These are phyloP conservation scores for Secale cereale DNA, from an alignment of 176 grass and related monocot species.

Conservation along the genomic window DNA sequence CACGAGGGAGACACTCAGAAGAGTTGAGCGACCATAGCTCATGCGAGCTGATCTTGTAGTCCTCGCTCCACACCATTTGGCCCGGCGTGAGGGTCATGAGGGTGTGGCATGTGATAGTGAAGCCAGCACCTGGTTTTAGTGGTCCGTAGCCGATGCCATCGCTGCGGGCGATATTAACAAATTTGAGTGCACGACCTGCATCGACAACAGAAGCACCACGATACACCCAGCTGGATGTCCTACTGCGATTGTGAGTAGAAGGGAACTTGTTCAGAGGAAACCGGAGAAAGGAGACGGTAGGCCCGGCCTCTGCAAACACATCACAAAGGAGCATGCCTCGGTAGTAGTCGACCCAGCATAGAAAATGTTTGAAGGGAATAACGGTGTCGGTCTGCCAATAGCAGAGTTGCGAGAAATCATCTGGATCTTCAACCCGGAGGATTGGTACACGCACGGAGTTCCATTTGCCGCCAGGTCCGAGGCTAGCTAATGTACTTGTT, in stretches of 20 bases:
- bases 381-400: no score
- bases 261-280: neutral
- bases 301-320: neutral
- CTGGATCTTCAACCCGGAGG: no score
- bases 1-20: neutral
- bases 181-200: neutral
- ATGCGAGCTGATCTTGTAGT: neutral
- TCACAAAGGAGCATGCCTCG: neutral
- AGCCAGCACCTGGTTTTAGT: no score
- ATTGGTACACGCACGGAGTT: no score
- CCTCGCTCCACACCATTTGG: neutral
- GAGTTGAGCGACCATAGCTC: neutral
- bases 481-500: neutral
- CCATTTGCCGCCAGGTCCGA: no score
- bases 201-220: neutral
- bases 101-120: no score
- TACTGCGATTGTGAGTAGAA: neutral
- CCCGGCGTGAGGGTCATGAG: no score
- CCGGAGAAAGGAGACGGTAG: neutral
- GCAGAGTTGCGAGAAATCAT: no score
- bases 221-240: neutral
- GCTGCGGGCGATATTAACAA: neutral
- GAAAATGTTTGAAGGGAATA: neutral
- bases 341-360: neutral
- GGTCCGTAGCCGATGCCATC: no score